Base-by-base conservation (phyloP, 345 rosid genomes). In the Brassica napus region DNA sequence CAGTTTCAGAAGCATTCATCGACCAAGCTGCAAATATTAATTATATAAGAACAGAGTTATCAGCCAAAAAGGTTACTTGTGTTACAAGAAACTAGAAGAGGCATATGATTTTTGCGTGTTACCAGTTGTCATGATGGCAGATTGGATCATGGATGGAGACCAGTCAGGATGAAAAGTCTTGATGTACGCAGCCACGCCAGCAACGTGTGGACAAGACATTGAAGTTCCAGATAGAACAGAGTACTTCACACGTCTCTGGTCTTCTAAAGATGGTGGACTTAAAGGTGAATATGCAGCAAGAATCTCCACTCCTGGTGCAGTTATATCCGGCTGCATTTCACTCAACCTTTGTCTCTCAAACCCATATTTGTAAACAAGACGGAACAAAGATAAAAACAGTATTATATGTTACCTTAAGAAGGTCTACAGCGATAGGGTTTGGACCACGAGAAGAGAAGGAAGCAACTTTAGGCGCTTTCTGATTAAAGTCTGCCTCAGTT, bases 81-180 rank as follows among this genome's bases (percentile, higher is more conserved):
- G 1, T 5, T 1, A 37, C 60, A 78, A 78, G 72, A 8, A 61
- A 49, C n/a, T 68, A 55, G n/a, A 69, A 31, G 24, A 6, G 61
- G 35, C 26, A 49, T 30, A 15, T 16, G 7, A 24, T 0, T 59
- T 24, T 59, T 23, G 65, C 6, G 42, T 35, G 30, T 37, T 81
- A 87, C 95, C 89, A 0, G 87, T 86, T 11, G 91, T 89, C 91
- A 88, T 86, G 39, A 89, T 71, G 8, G 95, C 88, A 26, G 94
- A 88, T 77, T 87, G 79, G 72, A 88, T 86, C 8, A 83, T 69
- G 0, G 92, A 72, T 42, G 90, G 86, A 63, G 91, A 89, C 90
- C 91, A 91, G 44, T 80, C 59, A 1, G 91, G 86, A 65, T 86
- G 83, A 61, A 79, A 69, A 0, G 82, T 11, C 62, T 85, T 83